A percentile compares a stretch with the other conserved stretches of the same genome.
Conservation (phyloP, 2,329 filamentous ascomycete species). For the Aspergillus vadensis region DNA sequence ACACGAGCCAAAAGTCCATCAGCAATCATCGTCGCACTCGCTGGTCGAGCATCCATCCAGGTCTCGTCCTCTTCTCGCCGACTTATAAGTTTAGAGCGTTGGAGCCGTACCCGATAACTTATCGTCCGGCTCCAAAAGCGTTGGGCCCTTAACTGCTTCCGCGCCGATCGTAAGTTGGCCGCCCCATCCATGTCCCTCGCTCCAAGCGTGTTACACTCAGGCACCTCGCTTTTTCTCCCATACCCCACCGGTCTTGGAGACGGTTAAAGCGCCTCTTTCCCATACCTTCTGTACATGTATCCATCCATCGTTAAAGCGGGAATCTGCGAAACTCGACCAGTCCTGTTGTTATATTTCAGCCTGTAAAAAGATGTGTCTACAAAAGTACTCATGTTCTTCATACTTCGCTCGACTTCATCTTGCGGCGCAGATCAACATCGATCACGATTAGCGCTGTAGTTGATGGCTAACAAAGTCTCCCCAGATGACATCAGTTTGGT, state of each 20-base stretch:
- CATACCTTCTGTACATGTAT: constrained; percentile 1
- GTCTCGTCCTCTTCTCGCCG: constrained; percentile 10
- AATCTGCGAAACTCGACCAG: background rate
- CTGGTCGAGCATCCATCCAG: constrained; percentile 9
- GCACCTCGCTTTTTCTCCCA: constrained; percentile 13
- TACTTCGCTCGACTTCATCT: background rate
- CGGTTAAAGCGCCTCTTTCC: constrained; percentile 5
- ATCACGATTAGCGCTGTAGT: background rate
- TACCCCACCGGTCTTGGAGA: constrained; percentile 17
- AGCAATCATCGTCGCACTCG: constrained; percentile 9
- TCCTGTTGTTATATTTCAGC: background rate
- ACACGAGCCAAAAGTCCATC: constrained; percentile 12
- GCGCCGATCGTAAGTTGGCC: constrained; percentile 40
- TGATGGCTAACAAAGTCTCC: constrained; percentile 23
- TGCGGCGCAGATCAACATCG: background rate
- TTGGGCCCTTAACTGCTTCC: constrained; percentile 23
- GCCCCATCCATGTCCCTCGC: constrained; percentile 15
- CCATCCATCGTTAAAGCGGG: background rate
- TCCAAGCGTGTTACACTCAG: constrained; percentile 2
- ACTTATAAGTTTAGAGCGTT: constrained; percentile 16
- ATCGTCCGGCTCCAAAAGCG: constrained; percentile 13
- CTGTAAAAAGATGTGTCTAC: background rate
- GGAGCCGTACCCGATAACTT: constrained; percentile 10
- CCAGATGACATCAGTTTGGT: constrained; percentile 37
- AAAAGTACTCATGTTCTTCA: constrained; percentile 1